Base-by-base conservation (phyloP, 1,284 basidiomycete genomes). In the Ganoderma leucocontextum region DNA sequence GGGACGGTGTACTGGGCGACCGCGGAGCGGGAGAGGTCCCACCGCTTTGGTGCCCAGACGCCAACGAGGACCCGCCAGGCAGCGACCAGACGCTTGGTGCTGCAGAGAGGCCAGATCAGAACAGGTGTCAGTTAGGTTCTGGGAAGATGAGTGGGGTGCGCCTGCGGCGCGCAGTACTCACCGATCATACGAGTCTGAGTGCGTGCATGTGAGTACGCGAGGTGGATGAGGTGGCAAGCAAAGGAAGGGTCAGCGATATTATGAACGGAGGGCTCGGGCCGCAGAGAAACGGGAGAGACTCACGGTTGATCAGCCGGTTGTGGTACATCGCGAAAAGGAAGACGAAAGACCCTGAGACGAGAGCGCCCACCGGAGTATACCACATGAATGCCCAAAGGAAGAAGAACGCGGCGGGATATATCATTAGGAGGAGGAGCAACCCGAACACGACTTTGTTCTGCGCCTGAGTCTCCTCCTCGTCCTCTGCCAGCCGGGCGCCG, bases 391-490 rank as follows among this genome's bases (percentile, higher is more conserved):
- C 89, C 93, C 95, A 96, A 22, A 96, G 81, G 73, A 90, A 87
- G 78, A 94, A 89, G 82, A 97, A 97, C 41, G 90, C 80, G 22
- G 89, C 78, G n/a, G 94, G 91, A 81, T 97, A 97, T 55, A 92
- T 89, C 74, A 95, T 78, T 70, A 94, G 77, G 58, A 92, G 82
- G 62, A 95, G 86, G 60, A 96, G 76, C 33, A 97, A 78, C 1
- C 95, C 94, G 72, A 96, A 90, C 15, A 93, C 89, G 53, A 97
- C 89, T 83, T 98, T 97, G 82, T 93, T 96, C 83, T 97, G 95
- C 44, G 95, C 96, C 80, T 95, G 93, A 5, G 94, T 93, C 80
- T 97, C 96, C 77, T 95, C 93, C 79, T 98, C 96, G 73, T 96
- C 90, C 76, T 95, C 89, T 22, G 87, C 92, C 42, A 96, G 81